Conservation (phyloP, 2,329 filamentous ascomycete genomes). For the Diaporthe sp. region DNA sequence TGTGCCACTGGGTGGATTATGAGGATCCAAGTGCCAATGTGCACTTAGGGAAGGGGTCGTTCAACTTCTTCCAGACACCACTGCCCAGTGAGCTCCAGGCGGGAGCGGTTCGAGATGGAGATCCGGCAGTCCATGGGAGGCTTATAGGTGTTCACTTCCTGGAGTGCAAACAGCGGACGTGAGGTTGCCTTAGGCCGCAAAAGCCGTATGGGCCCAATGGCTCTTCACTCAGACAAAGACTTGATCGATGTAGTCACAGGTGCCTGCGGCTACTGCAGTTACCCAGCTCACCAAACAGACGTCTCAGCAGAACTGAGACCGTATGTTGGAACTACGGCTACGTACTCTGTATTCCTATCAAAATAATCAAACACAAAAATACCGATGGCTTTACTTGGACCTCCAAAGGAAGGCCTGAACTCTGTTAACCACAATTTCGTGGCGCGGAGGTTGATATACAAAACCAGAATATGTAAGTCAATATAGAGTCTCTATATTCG, state of each 20-base stretch:
- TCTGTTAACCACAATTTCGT: neutral
- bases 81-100: neutral
- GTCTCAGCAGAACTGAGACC: neutral
- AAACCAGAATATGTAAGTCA: neutral
- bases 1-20: neutral
- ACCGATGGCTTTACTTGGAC: neutral
- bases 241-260: neutral
- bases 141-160: neutral
- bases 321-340: neutral
- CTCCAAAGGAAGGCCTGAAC: neutral
- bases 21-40: neutral
- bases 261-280: slow-evolving; percentile 5
- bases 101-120: neutral
- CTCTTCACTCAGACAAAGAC: neutral
- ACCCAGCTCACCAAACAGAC: neutral
- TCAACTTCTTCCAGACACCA: neutral
- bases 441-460: neutral
- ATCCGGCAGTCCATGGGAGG: neutral
- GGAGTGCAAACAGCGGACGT: neutral
- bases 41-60: neutral
- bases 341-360: neutral
- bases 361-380: neutral
- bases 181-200: neutral
- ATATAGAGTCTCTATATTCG: neutral
- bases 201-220: neutral